Base-by-base conservation (phyloP, 2,329 filamentous ascomycete species). In the Neospermospora avenae region DNA sequence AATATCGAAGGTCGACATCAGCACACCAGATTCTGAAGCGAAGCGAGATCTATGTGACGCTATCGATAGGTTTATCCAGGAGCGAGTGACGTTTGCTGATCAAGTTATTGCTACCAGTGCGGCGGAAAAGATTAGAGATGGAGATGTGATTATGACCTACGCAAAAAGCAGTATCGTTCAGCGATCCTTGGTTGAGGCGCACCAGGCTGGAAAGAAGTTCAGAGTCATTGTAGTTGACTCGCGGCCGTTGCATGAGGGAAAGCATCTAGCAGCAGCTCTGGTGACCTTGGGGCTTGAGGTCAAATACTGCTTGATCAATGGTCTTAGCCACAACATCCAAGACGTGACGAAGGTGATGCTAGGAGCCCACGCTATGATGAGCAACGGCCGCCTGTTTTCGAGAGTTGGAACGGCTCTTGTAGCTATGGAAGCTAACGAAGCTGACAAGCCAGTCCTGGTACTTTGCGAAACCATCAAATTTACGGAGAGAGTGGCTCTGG, bases 401-500 rank as follows among this genome's bases (percentile, higher is more conserved):
- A 86, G 92, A 20, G 86, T 91, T 10, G 95, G 95, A 62, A 96
- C 93, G 3, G 91, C 90, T 24, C 84, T 95, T 61, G 83, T 98
- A 10, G 93, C 93, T 18, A 89, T 95, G 79, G 86, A 89, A 44
- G 93, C 93, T 5, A 85, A 87, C 55, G 85, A 89, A 59, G 80
- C 86, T 20, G 87, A 88, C 60, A 84, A 93, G 39, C 89, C 90
- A 0, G 91, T 98, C 60, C 87, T 96, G 35, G 91, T 96, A 3
- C 89, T 96, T 61, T 96, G 91, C 74, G 93, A 98, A 77, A 95
- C 89, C 3, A 87, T 98, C 77, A 99, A 98, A 76, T 97, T 98
- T 74, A 90, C 95, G 70, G 87, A 91, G 68, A 88, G 91, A 60
- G 91, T 97, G 11, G 90, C 91, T 6, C 85, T 96, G 14, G 95